phyloP scores from a whole-genome alignment of 2,329 filamentous ascomycete species.

The Phaeophleospora eucalypticola region DNA sequence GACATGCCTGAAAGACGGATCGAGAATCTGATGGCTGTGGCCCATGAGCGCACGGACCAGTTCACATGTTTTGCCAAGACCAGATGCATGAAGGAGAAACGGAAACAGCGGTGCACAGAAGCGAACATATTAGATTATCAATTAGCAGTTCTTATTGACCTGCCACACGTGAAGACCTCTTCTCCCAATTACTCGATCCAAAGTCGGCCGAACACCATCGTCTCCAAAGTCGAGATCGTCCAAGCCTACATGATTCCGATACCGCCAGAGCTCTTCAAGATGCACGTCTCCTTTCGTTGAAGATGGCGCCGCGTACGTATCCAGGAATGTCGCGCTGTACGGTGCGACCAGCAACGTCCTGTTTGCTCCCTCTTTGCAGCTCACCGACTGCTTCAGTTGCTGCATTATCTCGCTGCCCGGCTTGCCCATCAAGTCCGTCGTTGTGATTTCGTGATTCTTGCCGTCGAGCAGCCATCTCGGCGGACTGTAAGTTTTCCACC shows the following conservation, averaged over 20 bases:
- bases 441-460: constrained; percentile 67
- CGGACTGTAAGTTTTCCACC: constrained; percentile 85
- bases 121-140: background rate
- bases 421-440: constrained; percentile 71
- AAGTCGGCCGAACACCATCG: constrained; percentile 69
- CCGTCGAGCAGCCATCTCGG: constrained; percentile 76
- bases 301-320: constrained; percentile 43
- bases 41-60: too few relatives aligned
- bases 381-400: constrained; percentile 56
- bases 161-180: constrained; percentile 45
- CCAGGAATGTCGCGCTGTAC: constrained; percentile 65
- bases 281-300: constrained; percentile 22
- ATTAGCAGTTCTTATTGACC: constrained; percentile 30
- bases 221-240: constrained; percentile 77
- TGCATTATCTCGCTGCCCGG: constrained; percentile 57
- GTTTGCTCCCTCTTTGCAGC: constrained; percentile 56
- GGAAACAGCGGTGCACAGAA: too few relatives aligned
- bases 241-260: constrained; percentile 66
- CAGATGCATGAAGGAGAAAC: too few relatives aligned
- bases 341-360: constrained; percentile 61
- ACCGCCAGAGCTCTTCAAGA: constrained; percentile 67
- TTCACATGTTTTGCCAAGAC: too few relatives aligned
- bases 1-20: too few relatives aligned
- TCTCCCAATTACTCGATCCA: constrained; percentile 56
- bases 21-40: too few relatives aligned